A percentile compares a stretch with the other conserved stretches of the same genome.
phyloP scores from a whole-genome alignment of 257 asterid species.

The Paulownia fortunei region DNA sequence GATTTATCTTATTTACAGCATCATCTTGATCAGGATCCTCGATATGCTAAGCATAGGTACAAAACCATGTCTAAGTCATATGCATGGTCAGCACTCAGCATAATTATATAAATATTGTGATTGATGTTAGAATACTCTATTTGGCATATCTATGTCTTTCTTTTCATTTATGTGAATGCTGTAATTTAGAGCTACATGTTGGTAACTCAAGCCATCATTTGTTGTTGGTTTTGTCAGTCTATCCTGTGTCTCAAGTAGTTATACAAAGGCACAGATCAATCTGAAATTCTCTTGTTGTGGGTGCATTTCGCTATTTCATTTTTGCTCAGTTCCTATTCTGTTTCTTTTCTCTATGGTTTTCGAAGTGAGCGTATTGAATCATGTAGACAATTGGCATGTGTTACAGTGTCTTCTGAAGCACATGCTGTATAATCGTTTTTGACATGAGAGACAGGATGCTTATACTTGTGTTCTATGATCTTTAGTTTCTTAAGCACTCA shows the following conservation, averaged over 20 bases:
- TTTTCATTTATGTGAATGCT: not conserved
- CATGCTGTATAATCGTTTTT: too few species aligned
- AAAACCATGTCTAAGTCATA: constrained; percentile 11
- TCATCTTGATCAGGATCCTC: constrained; percentile 90
- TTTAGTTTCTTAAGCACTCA: not conserved
- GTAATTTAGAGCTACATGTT: not conserved
- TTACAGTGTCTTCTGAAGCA: too few species aligned
- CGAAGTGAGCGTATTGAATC: not conserved
- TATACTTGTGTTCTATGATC: too few species aligned
- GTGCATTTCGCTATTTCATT: not conserved
- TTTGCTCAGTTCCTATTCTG: not conserved
- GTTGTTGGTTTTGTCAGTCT: not conserved
- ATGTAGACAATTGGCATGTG: not conserved
- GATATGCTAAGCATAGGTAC: constrained; percentile 83
- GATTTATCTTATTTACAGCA: constrained; percentile 85
- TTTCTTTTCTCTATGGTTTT: not conserved
- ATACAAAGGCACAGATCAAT: not conserved
- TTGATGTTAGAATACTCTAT: not conserved
- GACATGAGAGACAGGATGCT: too few species aligned
- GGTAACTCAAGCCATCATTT: not conserved
- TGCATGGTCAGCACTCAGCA: constrained; percentile 7
- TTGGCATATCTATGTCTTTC: not conserved
- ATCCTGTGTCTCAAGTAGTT: not conserved
- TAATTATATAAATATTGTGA: not conserved
- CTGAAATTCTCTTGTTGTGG: too few species aligned